phyloP scores from a whole-genome alignment of 2,329 filamentous ascomycete species.

The Alternaria sp. region DNA sequence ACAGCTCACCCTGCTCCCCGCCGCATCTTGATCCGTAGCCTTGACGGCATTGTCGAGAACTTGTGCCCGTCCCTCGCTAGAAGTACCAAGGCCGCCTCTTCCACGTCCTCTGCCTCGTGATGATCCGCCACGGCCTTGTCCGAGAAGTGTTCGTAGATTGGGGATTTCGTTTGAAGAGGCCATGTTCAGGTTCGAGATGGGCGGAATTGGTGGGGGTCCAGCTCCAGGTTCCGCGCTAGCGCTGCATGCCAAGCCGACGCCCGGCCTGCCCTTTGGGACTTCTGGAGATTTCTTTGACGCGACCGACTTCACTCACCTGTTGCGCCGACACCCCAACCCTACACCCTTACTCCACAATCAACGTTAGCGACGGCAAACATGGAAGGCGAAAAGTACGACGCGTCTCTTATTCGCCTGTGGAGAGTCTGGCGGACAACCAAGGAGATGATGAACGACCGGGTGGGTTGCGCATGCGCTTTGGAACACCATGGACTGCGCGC shows the following conservation, averaged over 20 bases:
- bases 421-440: constrained; percentile 92
- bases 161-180: constrained; percentile 75
- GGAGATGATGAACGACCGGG: constrained; percentile 92
- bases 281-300: constrained; percentile 46
- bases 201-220: constrained; percentile 40
- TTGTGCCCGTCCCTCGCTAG: constrained; percentile 44
- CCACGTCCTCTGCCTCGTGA: constrained; percentile 60
- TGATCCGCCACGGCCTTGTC: constrained; percentile 57
- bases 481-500: constrained; percentile 23
- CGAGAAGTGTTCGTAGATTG: constrained; percentile 73
- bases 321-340: constrained; percentile 18
- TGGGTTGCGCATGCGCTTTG: constrained; percentile 59
- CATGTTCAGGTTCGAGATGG: constrained; percentile 59
- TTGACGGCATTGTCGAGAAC: constrained; percentile 80
- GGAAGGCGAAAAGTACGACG: constrained; percentile 40
- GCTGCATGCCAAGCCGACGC: constrained; percentile 26
- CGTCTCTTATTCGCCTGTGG: constrained; percentile 74
- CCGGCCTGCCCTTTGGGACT: constrained; percentile 27
- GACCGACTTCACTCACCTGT: constrained; percentile 21
- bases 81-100: constrained; percentile 31
- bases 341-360: constrained; percentile 17
- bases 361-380: constrained; percentile 29
- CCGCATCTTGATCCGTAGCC: constrained; percentile 90
- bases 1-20: constrained; percentile 86
- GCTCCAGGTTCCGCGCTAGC: constrained; percentile 21